Base-by-base conservation (phyloP, 768 basidiomycete species). In the Galerina sulciceps region DNA sequence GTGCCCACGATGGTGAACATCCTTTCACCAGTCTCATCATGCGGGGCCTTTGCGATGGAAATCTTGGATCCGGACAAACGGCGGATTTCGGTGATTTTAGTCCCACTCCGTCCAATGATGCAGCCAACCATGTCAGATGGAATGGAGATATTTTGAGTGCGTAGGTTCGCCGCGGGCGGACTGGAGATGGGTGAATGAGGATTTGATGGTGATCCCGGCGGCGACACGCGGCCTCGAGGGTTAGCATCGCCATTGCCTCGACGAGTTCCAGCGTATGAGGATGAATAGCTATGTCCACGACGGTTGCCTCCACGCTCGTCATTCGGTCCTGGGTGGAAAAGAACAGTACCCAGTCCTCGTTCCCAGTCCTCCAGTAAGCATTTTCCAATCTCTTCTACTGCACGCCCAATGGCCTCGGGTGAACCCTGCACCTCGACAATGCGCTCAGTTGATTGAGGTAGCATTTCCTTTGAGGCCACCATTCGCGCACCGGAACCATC, bases 1-100 rank as follows among this genome's bases (percentile, higher is more conserved):
- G 94, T 94, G 55, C 97, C 97, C 46, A 97, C 84, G 72, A 99
- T 99, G 61, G 97, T 94, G 80, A 99, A 99, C 96, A 99, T 98
- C 65, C 97, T 85, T 80, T 99, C 97, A 69, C 96, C 97, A 41
- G 96, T 95, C 69, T 99, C 97, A 68, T 99, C 97, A 70, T 99
- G 97, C n/a, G 97, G 94, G 48, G 93, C 90, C 77, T 99, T 99
- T 65, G 97, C 97, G 69, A 99, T 99, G 55, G 91, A 94, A 73
- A 99, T 99, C 79, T 95, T 94, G 67, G 93, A 96, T 40, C 97
- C 97, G 61, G 94, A 97, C 44, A 99, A 86, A 57, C 96, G 92
- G 67, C 97, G 93, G 71, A 99, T 99, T 76, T 99, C 97, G 52
- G 96, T 99, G 68, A 99, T 99, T 84, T 99, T 99, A 65, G 93